Evolutionary conservation across 352 stramenopile genomes (phyloP).

Genomic region (Phytophthora pini): DNA sequence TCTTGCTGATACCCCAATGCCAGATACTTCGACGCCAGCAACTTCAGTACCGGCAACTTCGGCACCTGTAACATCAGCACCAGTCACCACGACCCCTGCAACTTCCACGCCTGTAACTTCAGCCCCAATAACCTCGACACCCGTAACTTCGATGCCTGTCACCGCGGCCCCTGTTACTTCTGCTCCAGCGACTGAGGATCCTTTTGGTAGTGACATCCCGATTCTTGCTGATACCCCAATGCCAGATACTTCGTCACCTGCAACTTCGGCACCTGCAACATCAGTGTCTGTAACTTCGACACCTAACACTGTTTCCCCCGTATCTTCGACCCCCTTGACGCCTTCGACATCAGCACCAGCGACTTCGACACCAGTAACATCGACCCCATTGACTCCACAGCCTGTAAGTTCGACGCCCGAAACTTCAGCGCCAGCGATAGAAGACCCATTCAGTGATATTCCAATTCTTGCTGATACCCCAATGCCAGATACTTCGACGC

Average conservation of each 20-base stretch:
- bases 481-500: not conserved
- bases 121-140: not conserved
- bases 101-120: not conserved
- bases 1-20: conserved; percentile 2
- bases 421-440: not conserved
- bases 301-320: too few relatives aligned
- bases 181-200: conserved; percentile 12
- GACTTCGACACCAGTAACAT: not conserved
- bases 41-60: not conserved
- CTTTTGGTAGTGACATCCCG: conserved; percentile 7
- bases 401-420: not conserved
- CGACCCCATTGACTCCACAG: too few relatives aligned
- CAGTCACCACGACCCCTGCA: not conserved
- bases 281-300: not conserved
- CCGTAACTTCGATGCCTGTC: not conserved
- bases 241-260: conserved; percentile 4
- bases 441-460: too few relatives aligned
- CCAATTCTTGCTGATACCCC: too few relatives aligned
- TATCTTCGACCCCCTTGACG: too few relatives aligned
- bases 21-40: not conserved
- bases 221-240: conserved; percentile 10
- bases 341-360: conserved; percentile 1
- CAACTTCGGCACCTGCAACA: conserved; percentile 2
- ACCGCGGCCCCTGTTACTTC: not conserved
- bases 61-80: not conserved